Evolutionary conservation across 108 stramenopile genomes (phyloP).

Genomic region (Asterionellopsis glacialis): DNA sequence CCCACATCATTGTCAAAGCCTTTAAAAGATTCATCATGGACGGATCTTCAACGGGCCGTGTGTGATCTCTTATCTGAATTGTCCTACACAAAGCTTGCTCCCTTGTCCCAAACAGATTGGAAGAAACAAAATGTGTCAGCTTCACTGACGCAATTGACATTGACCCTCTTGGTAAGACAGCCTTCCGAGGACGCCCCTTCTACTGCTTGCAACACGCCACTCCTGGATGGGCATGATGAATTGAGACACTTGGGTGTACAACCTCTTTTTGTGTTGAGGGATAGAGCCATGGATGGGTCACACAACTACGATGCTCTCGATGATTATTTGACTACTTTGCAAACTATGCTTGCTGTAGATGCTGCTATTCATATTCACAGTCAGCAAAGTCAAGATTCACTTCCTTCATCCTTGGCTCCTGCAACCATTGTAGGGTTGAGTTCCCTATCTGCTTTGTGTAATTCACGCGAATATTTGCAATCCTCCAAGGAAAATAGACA

Average conservation of each 20-base stretch:
- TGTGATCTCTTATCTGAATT: slow-evolving; percentile 14
- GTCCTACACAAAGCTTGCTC: slow-evolving; percentile 15
- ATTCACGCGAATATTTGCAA: background rate
- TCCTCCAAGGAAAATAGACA: background rate
- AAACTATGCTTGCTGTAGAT: slow-evolving; percentile 27
- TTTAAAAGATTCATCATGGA: background rate
- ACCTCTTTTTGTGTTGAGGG: slow-evolving; percentile 37
- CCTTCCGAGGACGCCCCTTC: background rate
- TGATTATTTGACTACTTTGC: slow-evolving; percentile 24
- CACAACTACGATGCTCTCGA: slow-evolving; percentile 2
- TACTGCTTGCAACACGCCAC: background rate
- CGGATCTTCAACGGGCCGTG: slow-evolving; percentile 3
- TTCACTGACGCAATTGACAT: slow-evolving; percentile 10
- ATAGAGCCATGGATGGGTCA: slow-evolving; percentile 16
- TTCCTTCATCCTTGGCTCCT: slow-evolving; percentile 10
- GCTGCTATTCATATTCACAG: slow-evolving; percentile 10
- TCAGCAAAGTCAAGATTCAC: background rate
- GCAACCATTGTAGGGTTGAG: slow-evolving; percentile 39
- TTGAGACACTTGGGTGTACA: slow-evolving; percentile 16
- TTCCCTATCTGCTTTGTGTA: slow-evolving; percentile 31
- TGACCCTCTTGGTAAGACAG: slow-evolving; percentile 10
- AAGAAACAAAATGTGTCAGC: slow-evolving; percentile 1
- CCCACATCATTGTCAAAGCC: slow-evolving; percentile 11
- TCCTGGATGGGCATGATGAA: background rate
- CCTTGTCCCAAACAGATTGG: slow-evolving; percentile 2